Evolutionary conservation across 768 basidiomycete genomes (phyloP).

Genomic region (Cystobasidium onofrii): DNA sequence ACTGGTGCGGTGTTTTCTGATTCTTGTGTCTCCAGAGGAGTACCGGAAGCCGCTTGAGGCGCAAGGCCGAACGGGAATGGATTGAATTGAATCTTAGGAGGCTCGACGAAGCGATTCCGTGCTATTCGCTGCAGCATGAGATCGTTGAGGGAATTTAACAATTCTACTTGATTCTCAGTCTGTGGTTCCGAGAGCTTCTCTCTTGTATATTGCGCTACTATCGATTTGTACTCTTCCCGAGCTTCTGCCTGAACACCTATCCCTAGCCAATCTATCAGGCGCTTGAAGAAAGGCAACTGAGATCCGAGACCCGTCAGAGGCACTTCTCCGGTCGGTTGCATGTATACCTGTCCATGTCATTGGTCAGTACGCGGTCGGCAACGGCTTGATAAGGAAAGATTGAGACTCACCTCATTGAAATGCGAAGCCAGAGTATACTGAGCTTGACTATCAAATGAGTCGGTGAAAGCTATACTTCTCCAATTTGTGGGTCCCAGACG

Average conservation of each 20-base stretch:
- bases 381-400: no score
- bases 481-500: slow-evolving; percentile 35
- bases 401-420: slow-evolving; percentile 12
- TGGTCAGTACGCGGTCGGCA: not conserved
- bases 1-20: not conserved
- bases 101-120: slow-evolving; percentile 35
- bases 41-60: not conserved
- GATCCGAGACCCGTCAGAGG: slow-evolving; percentile 39
- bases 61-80: not conserved
- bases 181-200: slow-evolving; percentile 36
- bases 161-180: slow-evolving; percentile 38
- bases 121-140: slow-evolving; percentile 39
- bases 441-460: slow-evolving; percentile 39
- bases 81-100: slow-evolving; percentile 5
- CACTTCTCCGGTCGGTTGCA: slow-evolving; percentile 41
- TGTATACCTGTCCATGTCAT: slow-evolving; percentile 40
- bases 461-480: slow-evolving; percentile 40
- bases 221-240: slow-evolving; percentile 40
- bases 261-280: slow-evolving; percentile 40
- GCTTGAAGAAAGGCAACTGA: slow-evolving; percentile 39
- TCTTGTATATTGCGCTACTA: slow-evolving; percentile 36
- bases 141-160: slow-evolving; percentile 40
- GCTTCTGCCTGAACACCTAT: slow-evolving; percentile 42
- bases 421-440: slow-evolving; percentile 40
- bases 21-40: not conserved